These are phyloP conservation scores for Hamigera avellanea DNA, from an alignment of 495 filamentous ascomycete species.

Conservation along the genomic window DNA sequence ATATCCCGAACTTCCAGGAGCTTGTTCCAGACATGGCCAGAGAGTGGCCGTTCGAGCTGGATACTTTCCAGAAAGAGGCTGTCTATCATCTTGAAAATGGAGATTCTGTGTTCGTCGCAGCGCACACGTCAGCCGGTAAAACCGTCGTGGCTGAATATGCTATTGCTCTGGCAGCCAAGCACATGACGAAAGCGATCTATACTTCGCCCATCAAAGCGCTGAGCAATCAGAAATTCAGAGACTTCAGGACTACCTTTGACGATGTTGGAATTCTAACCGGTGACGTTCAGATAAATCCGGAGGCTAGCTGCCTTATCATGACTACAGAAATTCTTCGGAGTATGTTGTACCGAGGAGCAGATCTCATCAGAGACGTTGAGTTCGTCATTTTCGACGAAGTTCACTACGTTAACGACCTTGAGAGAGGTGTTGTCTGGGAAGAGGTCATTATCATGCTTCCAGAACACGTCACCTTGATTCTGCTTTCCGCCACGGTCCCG, in stretches of 20 bases:
- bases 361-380: slow-evolving; percentile 93
- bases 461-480: slow-evolving; percentile 87
- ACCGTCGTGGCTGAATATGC: slow-evolving; percentile 98
- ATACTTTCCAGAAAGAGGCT: slow-evolving; percentile 97
- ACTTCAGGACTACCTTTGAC: slow-evolving; percentile 79
- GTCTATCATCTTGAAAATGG: slow-evolving; percentile 94
- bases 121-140: slow-evolving; percentile 95
- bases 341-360: slow-evolving; percentile 95
- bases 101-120: slow-evolving; percentile 97
- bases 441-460: slow-evolving; percentile 99
- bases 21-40: slow-evolving; percentile 92
- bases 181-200: slow-evolving; percentile 99
- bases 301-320: slow-evolving; percentile 98
- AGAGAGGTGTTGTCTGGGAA: slow-evolving; percentile 97
- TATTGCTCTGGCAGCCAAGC: slow-evolving; percentile 86
- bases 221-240: slow-evolving; percentile 96
- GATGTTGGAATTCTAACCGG: slow-evolving; percentile 96
- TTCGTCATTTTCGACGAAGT: slow-evolving; percentile 99
- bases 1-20: slow-evolving; percentile 83
- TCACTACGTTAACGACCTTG: slow-evolving; percentile 96
- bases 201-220: slow-evolving; percentile 97
- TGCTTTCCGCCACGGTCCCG: slow-evolving; percentile 91
- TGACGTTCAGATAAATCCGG: slow-evolving; percentile 95
- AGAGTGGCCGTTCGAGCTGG: slow-evolving; percentile 93
- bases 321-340: slow-evolving; percentile 96